Percentiles rank a stretch among this genome's conserved stretches.
phyloP scores from a whole-genome alignment of 192 early-diverging fungal genomes.

The Coemansia sp. region DNA sequence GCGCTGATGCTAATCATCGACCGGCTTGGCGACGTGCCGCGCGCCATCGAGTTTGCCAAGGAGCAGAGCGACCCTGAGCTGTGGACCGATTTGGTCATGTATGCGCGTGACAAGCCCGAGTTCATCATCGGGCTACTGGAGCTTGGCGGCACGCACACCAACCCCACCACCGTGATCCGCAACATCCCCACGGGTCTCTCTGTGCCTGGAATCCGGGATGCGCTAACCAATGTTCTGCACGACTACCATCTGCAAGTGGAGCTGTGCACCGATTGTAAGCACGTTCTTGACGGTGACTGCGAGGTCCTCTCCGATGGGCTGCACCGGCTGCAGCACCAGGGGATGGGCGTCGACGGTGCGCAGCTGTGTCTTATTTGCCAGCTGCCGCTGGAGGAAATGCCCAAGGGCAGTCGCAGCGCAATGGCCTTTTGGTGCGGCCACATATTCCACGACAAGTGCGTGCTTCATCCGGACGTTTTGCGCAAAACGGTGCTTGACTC shows the following conservation, averaged over 20 bases:
- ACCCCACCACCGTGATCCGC: constrained; percentile 77
- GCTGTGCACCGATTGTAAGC: constrained; percentile 85
- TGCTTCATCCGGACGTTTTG: constrained; percentile 63
- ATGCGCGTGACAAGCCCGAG: constrained; percentile 95
- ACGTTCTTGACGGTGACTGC: constrained; percentile 87
- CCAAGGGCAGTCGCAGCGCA: constrained; percentile 22
- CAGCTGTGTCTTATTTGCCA: constrained; percentile 42
- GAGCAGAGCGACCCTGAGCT: constrained; percentile 94
- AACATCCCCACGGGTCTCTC: constrained; percentile 76
- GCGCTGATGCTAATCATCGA: constrained; percentile 94
- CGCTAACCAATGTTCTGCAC: constrained; percentile 85
- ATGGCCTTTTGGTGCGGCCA: constrained; percentile 93
- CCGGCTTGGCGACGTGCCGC: constrained; percentile 81
- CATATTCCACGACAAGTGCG: constrained; percentile 80
- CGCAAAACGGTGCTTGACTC: constrained; percentile 24
- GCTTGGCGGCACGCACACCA: constrained; percentile 83
- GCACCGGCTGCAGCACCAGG: constrained; percentile 67
- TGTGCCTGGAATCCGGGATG: constrained; percentile 78
- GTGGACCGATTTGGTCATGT: constrained; percentile 94
- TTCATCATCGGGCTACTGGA: constrained; percentile 93
- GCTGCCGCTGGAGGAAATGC: constrained; percentile 44
- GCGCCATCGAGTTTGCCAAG: constrained; percentile 97
- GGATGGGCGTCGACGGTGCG: constrained; percentile 58
- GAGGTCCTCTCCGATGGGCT: constrained; percentile 73
- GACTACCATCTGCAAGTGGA: constrained; percentile 93